Evolutionary conservation across 2,329 filamentous ascomycete genomes (phyloP).

Genomic region (Epichloe baconii): DNA sequence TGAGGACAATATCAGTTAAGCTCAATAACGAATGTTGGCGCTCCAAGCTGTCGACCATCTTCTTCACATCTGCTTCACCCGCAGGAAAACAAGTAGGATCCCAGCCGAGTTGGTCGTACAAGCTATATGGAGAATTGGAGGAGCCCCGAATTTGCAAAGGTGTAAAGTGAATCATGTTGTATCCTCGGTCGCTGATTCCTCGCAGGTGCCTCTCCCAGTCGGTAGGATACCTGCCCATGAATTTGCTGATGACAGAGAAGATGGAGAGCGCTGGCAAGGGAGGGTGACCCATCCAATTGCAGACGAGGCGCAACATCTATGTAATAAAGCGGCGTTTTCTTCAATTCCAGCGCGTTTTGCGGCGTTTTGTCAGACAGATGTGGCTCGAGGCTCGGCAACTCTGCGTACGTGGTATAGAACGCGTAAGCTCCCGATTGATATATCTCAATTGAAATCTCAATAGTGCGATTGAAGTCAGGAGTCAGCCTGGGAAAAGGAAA

Average conservation of each 20-base stretch:
- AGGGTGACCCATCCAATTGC: constrained; percentile 54
- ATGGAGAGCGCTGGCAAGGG: constrained; percentile 80
- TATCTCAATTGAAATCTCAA: constrained; percentile 82
- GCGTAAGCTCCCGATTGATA: constrained; percentile 75
- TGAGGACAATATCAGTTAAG: constrained; percentile 93
- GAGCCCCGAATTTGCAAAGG: constrained; percentile 76
- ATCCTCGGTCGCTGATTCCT: constrained; percentile 80
- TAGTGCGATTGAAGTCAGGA: constrained; percentile 83
- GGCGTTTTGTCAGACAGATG: constrained; percentile 12
- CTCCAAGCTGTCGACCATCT: constrained; percentile 71
- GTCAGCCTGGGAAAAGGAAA: constrained; percentile 45
- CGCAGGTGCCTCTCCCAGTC: constrained; percentile 84
- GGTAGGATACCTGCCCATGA: constrained; percentile 83
- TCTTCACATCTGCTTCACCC: constrained; percentile 69
- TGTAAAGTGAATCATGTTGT: constrained; percentile 99
- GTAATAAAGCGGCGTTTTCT: constrained; percentile 69
- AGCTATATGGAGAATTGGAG: constrained; percentile 94
- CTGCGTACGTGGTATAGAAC: constrained; percentile 87
- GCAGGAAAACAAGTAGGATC: constrained; percentile 71
- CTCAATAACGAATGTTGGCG: constrained; percentile 72
- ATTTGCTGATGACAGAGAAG: constrained; percentile 93
- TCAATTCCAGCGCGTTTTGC: constrained; percentile 31
- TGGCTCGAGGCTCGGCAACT: constrained; percentile 54
- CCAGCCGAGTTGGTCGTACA: constrained; percentile 84
- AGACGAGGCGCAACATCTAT: constrained; percentile 84